These are phyloP conservation scores for Penicillium sp. DNA, from an alignment of 2,329 filamentous ascomycete species.

Conservation along the genomic window DNA sequence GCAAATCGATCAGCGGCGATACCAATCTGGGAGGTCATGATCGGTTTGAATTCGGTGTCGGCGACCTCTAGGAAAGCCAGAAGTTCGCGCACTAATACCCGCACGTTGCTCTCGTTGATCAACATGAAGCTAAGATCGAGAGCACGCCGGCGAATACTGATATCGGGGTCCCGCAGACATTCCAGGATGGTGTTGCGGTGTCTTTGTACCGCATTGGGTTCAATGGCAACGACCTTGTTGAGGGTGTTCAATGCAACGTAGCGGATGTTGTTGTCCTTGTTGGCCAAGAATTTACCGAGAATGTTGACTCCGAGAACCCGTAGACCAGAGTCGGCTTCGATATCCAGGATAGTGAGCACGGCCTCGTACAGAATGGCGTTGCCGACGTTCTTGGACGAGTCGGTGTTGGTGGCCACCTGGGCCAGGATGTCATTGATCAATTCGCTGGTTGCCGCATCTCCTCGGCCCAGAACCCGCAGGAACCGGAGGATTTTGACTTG, in stretches of 20 bases:
- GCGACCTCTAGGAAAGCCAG: constrained; percentile 94
- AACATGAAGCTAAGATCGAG: constrained; percentile 96
- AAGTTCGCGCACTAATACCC: constrained; percentile 86
- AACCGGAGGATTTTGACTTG: constrained; percentile 93
- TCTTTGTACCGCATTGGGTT: constrained; percentile 94
- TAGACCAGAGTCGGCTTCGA: constrained; percentile 92
- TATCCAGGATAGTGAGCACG: constrained; percentile 93
- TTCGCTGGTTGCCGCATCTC: constrained; percentile 83
- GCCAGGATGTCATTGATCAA: constrained; percentile 98
- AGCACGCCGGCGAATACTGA: constrained; percentile 93
- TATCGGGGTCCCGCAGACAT: constrained; percentile 92
- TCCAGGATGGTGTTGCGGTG: constrained; percentile 97
- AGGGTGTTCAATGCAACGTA: constrained; percentile 96
- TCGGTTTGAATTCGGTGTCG: constrained; percentile 97
- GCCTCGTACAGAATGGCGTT: constrained; percentile 98
- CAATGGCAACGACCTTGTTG: constrained; percentile 96
- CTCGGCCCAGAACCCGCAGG: constrained; percentile 77
- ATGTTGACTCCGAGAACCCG: constrained; percentile 96
- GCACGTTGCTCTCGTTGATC: constrained; percentile 94
- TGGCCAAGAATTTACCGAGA: constrained; percentile 94
- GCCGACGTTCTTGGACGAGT: constrained; percentile 96
- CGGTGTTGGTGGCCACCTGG: constrained; percentile 95
- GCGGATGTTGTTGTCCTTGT: constrained; percentile 98
- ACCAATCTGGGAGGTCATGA: constrained; percentile 97
- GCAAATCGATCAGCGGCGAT: constrained; percentile 94